These are phyloP conservation scores for Ceratobasidium sp. DNA, from an alignment of 1,284 basidiomycete genomes.

Conservation along the genomic window DNA sequence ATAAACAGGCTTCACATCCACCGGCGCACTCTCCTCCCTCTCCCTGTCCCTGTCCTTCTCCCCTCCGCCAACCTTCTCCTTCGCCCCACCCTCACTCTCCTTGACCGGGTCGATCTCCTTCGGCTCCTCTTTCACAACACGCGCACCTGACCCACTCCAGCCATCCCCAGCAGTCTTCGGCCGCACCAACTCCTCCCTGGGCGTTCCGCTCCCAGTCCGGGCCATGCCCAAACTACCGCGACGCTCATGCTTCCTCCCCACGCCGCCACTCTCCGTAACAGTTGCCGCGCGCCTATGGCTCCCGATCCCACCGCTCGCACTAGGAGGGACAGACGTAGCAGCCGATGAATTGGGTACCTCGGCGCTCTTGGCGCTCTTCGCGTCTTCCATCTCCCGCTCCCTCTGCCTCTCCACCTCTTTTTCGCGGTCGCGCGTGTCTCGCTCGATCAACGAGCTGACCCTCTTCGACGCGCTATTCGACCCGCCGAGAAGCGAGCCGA, in stretches of 20 bases:
- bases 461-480: constrained; percentile 29
- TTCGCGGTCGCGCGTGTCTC: constrained; percentile 7
- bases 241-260: constrained; percentile 70
- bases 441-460: constrained; percentile 24
- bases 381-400: constrained; percentile 14
- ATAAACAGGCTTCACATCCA: constrained; percentile 89
- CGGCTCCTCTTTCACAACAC: constrained; percentile 59
- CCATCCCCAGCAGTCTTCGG: constrained; percentile 58
- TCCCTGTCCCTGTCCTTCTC: constrained; percentile 53
- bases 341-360: constrained; percentile 63
- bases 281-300: constrained; percentile 78
- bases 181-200: constrained; percentile 71
- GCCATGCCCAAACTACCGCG: constrained; percentile 74
- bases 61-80: constrained; percentile 7
- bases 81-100: not conserved
- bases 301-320: constrained; percentile 54
- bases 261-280: constrained; percentile 72
- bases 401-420: constrained; percentile 22
- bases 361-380: constrained; percentile 44
- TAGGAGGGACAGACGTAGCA: constrained; percentile 61
- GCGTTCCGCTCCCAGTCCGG: constrained; percentile 64
- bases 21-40: constrained; percentile 56
- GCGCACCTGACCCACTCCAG: constrained; percentile 50
- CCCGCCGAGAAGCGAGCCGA: constrained; percentile 74
- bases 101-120: constrained; percentile 57